Evolutionary conservation across 1,284 basidiomycete species (phyloP).

Genomic region (Gomphus bonarii): DNA sequence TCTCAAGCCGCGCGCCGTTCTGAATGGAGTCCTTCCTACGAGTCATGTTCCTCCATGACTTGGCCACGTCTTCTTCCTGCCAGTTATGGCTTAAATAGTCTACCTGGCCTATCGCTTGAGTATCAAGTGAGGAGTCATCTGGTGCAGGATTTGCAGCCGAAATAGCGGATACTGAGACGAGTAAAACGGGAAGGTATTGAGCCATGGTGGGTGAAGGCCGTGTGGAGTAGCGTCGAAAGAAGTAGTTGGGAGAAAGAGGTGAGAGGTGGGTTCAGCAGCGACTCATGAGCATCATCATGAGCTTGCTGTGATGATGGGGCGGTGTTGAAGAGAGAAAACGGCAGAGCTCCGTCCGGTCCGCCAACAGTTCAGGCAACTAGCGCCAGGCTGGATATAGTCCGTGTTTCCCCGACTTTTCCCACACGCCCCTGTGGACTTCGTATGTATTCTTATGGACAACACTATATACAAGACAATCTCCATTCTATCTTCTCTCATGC

Average conservation of each 20-base stretch:
- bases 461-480: neutral
- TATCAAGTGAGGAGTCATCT: constrained; percentile 48
- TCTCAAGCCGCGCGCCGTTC: constrained; percentile 92
- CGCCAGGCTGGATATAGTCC: neutral
- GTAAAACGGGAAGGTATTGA: constrained; percentile 57
- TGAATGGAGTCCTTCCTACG: constrained; percentile 97
- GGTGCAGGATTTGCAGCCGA: constrained; percentile 36
- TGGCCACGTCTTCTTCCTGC: constrained; percentile 98
- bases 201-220: constrained; percentile 19
- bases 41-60: constrained; percentile 97
- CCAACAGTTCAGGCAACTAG: neutral
- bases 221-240: neutral
- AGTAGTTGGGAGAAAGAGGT: neutral
- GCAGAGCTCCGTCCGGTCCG: neutral
- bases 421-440: neutral
- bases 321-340: neutral
- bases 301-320: neutral
- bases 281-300: neutral
- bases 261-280: neutral
- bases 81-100: constrained; percentile 90
- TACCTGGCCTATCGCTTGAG: constrained; percentile 62
- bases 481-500: neutral
- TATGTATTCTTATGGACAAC: neutral
- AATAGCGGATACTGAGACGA: constrained; percentile 50
- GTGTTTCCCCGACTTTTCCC: neutral